Percentiles rank a stretch among this genome's conserved stretches.
These are phyloP conservation scores for Cercospora zeae-maydis DNA, from an alignment of 2,329 filamentous ascomycete genomes.

Conservation along the genomic window DNA sequence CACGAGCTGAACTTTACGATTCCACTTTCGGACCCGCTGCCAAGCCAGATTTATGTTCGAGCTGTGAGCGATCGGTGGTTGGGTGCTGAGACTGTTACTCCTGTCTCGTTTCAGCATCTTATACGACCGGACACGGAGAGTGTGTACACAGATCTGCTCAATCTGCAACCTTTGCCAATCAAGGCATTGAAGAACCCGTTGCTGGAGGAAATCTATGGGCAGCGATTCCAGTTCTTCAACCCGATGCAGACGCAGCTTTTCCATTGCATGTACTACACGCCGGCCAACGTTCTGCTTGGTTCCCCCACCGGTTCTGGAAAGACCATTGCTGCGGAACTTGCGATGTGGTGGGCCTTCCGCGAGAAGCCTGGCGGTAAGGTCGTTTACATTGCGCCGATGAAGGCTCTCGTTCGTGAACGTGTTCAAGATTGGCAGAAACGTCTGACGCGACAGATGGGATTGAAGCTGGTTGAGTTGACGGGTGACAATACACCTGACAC, in stretches of 20 bases:
- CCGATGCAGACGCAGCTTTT: conserved; percentile 99
- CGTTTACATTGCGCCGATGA: conserved; percentile 99
- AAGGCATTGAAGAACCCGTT: conserved; percentile 80
- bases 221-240: conserved; percentile 95
- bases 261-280: conserved; percentile 89
- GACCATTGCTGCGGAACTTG: conserved; percentile 90
- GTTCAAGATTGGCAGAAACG: conserved; percentile 91
- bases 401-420: conserved; percentile 91
- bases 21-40: conserved; percentile 85
- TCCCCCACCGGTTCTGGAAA: conserved; percentile 97
- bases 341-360: conserved; percentile 99
- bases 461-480: conserved; percentile 92
- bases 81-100: conserved; percentile 90
- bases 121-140: conserved; percentile 97
- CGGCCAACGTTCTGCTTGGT: conserved; percentile 86
- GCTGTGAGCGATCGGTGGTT: conserved; percentile 95
- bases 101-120: conserved; percentile 95
- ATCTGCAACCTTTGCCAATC: conserved; percentile 85
- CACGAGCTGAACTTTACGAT: conserved; percentile 98
- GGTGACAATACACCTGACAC: conserved; percentile 98
- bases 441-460: conserved; percentile 74
- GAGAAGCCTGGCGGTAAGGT: conserved; percentile 94
- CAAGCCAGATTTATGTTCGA: conserved; percentile 92
- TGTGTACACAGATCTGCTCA: conserved; percentile 89
- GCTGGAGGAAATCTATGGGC: conserved; percentile 81